Percentiles rank a stretch among this genome's conserved stretches.
These are phyloP conservation scores for Kwoniella europaea DNA, from an alignment of 768 basidiomycete species.

Conservation along the genomic window DNA sequence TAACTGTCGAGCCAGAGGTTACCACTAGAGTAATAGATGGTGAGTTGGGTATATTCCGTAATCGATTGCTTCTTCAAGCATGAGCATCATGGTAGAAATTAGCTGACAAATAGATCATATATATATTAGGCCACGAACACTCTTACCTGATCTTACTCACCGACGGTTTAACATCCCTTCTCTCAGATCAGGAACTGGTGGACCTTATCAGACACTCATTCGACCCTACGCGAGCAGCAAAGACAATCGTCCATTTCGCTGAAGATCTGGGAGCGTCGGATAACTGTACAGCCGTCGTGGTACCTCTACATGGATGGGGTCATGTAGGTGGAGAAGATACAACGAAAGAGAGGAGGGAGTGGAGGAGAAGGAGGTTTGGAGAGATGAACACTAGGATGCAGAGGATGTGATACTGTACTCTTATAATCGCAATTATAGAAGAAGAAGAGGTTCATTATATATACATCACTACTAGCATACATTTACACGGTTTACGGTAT, in stretches of 20 bases:
- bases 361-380: conserved; percentile 63
- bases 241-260: conserved; percentile 79
- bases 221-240: conserved; percentile 79
- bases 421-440: not conserved
- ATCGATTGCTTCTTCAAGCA: too few relatives aligned
- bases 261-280: conserved; percentile 88
- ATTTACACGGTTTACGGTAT: not conserved
- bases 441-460: not conserved
- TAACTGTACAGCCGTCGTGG: conserved; percentile 86
- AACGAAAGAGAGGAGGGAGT: conserved; percentile 81
- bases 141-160: conserved; percentile 87
- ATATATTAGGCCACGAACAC: conserved; percentile 76
- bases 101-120: conserved; percentile 65
- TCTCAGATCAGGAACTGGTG: conserved; percentile 92
- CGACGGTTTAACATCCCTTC: conserved; percentile 86
- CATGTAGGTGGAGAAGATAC: conserved; percentile 76
- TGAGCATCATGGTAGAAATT: not conserved
- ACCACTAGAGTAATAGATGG: conserved; percentile 75
- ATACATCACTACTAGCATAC: not conserved
- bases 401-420: conserved; percentile 44
- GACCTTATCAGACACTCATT: conserved; percentile 77
- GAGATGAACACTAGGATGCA: conserved; percentile 57
- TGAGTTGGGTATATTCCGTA: conserved; percentile 52
- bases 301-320: conserved; percentile 93
- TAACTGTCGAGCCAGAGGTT: conserved; percentile 92